Conservation (phyloP, 345 rosid genomes). For the Citrus unshiu region DNA sequence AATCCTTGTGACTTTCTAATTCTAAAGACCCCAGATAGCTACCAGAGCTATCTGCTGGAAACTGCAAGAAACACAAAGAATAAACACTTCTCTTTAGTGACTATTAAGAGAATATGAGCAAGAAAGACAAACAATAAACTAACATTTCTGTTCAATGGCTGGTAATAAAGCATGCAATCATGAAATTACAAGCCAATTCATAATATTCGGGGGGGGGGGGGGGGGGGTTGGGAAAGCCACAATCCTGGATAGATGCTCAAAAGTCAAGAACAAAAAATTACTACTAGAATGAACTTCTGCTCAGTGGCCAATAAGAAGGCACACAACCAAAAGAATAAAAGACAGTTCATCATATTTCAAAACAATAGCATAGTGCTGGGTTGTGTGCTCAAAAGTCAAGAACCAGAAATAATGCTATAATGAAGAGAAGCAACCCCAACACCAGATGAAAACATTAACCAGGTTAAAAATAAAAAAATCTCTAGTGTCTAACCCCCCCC, state of each 20-base stretch:
- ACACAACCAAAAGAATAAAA: not conserved
- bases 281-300: not conserved
- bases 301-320: not conserved
- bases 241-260: not conserved
- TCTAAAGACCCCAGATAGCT: slow-evolving; percentile 51
- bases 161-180: not conserved
- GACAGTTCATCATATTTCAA: not conserved
- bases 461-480: not conserved
- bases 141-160: not conserved
- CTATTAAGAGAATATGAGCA: not conserved
- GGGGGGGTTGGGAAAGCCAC: not conserved
- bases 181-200: not conserved
- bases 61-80: slow-evolving; percentile 53
- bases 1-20: slow-evolving; percentile 58
- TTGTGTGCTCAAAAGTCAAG: not conserved
- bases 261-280: not conserved
- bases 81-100: not conserved
- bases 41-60: slow-evolving; percentile 61
- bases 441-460: not conserved
- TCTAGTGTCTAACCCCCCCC: not conserved
- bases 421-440: not conserved
- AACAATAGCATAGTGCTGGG: not conserved
- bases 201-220: not conserved
- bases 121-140: slow-evolving; percentile 1
- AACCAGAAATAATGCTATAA: not conserved